phyloP scores from a whole-genome alignment of 768 basidiomycete genomes.

The Leccinum uliginosum region DNA sequence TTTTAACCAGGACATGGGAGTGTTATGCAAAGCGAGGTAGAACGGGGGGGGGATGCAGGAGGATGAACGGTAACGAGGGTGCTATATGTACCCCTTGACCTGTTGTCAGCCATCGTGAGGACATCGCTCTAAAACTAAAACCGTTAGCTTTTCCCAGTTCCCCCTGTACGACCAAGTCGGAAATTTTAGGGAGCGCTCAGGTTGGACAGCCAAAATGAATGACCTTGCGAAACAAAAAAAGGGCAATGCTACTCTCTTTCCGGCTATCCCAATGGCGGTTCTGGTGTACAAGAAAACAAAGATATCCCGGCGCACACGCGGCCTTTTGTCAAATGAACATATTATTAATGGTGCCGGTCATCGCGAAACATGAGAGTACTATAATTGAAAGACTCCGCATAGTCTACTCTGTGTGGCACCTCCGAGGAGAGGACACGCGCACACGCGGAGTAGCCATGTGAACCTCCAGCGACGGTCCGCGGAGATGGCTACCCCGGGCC shows the following conservation, averaged over 20 bases:
- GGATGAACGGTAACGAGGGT: neutral
- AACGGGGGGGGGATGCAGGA: neutral
- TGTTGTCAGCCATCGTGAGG: constrained; percentile 12
- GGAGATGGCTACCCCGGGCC: neutral
- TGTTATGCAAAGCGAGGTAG: neutral
- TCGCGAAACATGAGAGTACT: neutral
- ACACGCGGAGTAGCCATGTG: neutral
- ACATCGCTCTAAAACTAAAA: neutral
- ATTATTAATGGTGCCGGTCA: neutral
- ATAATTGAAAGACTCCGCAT: neutral
- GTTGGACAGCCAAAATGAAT: constrained; percentile 12
- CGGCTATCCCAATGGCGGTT: neutral
- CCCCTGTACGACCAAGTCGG: constrained; percentile 1
- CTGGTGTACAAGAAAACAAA: neutral
- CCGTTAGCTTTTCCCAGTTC: neutral
- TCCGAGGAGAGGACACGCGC: neutral
- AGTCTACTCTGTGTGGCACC: neutral
- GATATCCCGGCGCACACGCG: neutral
- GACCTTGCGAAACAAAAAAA: neutral
- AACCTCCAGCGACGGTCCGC: neutral
- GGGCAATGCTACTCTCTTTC: constrained; percentile 1
- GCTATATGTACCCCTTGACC: constrained; percentile 25
- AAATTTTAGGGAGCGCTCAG: neutral
- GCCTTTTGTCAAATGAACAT: neutral
- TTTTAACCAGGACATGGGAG: constrained; percentile 29